phyloP scores from a whole-genome alignment of 2,329 filamentous ascomycete species.

The Anthostomella pinea region DNA sequence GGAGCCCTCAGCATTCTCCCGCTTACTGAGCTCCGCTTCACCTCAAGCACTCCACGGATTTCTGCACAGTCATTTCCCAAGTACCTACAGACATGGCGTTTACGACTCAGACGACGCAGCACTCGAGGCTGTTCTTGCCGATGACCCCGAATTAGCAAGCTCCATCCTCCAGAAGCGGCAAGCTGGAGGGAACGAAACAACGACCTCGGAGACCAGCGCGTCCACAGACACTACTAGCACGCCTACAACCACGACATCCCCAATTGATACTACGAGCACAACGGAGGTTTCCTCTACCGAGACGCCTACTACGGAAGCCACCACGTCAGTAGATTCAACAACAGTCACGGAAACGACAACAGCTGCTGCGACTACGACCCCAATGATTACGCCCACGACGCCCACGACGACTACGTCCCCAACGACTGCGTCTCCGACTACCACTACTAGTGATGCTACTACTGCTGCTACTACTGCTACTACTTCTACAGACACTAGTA shows the following conservation, averaged over 20 bases:
- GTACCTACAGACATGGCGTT: slow-evolving; percentile 65
- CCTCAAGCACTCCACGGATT: slow-evolving; percentile 62
- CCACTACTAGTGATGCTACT: slow-evolving; percentile 10
- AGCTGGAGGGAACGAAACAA: slow-evolving; percentile 33
- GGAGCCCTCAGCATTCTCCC: slow-evolving; percentile 43
- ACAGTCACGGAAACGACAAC: slow-evolving; percentile 19
- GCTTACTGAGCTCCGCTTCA: slow-evolving; percentile 55
- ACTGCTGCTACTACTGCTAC: slow-evolving; percentile 4
- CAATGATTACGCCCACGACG: not conserved
- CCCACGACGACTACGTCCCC: too few species aligned
- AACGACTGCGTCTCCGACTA: slow-evolving; percentile 6
- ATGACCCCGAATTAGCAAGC: slow-evolving; percentile 60
- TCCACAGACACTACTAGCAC: slow-evolving; percentile 12
- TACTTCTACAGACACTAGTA: not conserved
- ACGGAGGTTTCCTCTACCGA: slow-evolving; percentile 17
- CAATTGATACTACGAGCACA: slow-evolving; percentile 12
- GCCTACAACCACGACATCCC: slow-evolving; percentile 9
- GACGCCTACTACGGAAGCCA: slow-evolving; percentile 24
- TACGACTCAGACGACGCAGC: slow-evolving; percentile 63
- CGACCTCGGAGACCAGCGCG: slow-evolving; percentile 22
- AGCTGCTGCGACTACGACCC: slow-evolving; percentile 3
- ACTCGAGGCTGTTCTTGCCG: slow-evolving; percentile 59
- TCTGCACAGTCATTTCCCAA: slow-evolving; percentile 60
- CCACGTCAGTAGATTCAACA: too few species aligned
- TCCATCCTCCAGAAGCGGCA: slow-evolving; percentile 63